Conservation (phyloP, 371 early-diverging fungal genomes). For the Actinomortierella ambigua region DNA sequence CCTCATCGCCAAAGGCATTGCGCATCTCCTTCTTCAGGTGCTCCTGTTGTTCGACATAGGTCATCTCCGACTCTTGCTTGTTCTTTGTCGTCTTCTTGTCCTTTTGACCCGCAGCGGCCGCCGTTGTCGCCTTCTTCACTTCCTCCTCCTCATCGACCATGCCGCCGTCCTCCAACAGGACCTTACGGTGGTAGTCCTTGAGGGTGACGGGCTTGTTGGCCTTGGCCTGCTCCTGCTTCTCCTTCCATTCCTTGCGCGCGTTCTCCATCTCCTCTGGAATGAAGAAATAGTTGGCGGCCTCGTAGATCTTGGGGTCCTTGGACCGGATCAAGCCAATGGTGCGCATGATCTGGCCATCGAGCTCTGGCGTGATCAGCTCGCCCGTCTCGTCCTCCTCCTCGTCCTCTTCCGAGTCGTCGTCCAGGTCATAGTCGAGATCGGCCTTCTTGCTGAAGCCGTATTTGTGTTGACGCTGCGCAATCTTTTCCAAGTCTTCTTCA, state of each 20-base stretch:
- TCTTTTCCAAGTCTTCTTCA: slow-evolving; percentile 40
- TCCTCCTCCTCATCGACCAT: slow-evolving; percentile 61
- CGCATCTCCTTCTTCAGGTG: slow-evolving; percentile 75
- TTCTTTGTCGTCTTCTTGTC: slow-evolving; percentile 26
- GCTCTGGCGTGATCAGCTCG: slow-evolving; percentile 82
- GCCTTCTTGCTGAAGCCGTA: slow-evolving; percentile 48
- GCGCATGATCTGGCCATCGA: slow-evolving; percentile 91
- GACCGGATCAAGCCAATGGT: slow-evolving; percentile 83
- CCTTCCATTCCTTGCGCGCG: slow-evolving; percentile 65
- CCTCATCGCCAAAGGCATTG: slow-evolving; percentile 48
- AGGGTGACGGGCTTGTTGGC: slow-evolving; percentile 65
- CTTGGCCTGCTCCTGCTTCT: slow-evolving; percentile 59
- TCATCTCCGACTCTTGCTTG: slow-evolving; percentile 50
- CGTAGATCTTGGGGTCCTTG: slow-evolving; percentile 85
- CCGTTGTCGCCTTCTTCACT: slow-evolving; percentile 13
- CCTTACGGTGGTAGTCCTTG: slow-evolving; percentile 80
- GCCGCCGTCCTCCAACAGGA: slow-evolving; percentile 75
- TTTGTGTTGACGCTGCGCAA: slow-evolving; percentile 50
- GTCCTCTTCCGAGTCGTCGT: slow-evolving; percentile 50
- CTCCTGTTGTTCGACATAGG: slow-evolving; percentile 86
- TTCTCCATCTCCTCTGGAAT: slow-evolving; percentile 63
- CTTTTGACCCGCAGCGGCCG: too few species aligned
- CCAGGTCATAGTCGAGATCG: slow-evolving; percentile 38
- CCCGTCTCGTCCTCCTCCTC: slow-evolving; percentile 93
- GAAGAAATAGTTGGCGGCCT: slow-evolving; percentile 74